These are phyloP conservation scores for Albophoma yamanashiensis DNA, from an alignment of 2,329 filamentous ascomycete species.

Conservation along the genomic window DNA sequence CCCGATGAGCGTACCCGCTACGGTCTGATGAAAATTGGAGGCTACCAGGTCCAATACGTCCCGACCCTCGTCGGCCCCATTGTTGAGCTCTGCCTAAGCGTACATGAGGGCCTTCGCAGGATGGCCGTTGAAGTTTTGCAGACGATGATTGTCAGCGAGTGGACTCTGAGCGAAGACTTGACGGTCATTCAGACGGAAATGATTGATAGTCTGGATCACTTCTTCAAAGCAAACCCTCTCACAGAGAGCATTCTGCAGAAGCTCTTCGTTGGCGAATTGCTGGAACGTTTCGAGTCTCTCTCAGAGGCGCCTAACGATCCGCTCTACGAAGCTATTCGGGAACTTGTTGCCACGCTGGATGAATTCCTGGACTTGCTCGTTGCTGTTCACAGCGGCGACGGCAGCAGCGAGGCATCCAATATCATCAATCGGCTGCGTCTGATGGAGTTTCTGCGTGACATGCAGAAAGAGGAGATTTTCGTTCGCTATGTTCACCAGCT, in stretches of 20 bases:
- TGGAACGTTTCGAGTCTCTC: slow-evolving; percentile 68
- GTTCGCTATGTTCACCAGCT: slow-evolving; percentile 92
- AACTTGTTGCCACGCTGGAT: slow-evolving; percentile 75
- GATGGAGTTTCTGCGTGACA: slow-evolving; percentile 94
- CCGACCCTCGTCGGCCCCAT: slow-evolving; percentile 85
- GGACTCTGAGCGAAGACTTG: slow-evolving; percentile 88
- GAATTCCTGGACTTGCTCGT: slow-evolving; percentile 86
- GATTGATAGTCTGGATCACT: slow-evolving; percentile 81
- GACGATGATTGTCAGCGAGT: slow-evolving; percentile 98
- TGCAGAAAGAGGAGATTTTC: slow-evolving; percentile 96
- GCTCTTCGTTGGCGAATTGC: slow-evolving; percentile 77
- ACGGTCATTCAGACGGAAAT: slow-evolving; percentile 90
- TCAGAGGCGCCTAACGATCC: slow-evolving; percentile 57
- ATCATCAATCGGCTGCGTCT: slow-evolving; percentile 82
- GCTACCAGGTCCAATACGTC: slow-evolving; percentile 97
- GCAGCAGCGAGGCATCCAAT: slow-evolving; percentile 62
- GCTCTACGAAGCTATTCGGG: slow-evolving; percentile 64
- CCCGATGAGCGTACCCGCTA: slow-evolving; percentile 69
- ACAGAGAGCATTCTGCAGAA: slow-evolving; percentile 88
- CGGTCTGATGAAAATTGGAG: slow-evolving; percentile 74
- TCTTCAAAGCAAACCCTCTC: slow-evolving; percentile 82
- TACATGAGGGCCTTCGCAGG: slow-evolving; percentile 79
- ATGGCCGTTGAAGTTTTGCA: slow-evolving; percentile 91
- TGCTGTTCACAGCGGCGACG: slow-evolving; percentile 72
- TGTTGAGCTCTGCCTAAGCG: slow-evolving; percentile 86